A percentile compares a stretch with the other conserved stretches of the same genome.
These are phyloP conservation scores for Venturia effusa DNA, from an alignment of 2,329 filamentous ascomycete species.

Conservation along the genomic window DNA sequence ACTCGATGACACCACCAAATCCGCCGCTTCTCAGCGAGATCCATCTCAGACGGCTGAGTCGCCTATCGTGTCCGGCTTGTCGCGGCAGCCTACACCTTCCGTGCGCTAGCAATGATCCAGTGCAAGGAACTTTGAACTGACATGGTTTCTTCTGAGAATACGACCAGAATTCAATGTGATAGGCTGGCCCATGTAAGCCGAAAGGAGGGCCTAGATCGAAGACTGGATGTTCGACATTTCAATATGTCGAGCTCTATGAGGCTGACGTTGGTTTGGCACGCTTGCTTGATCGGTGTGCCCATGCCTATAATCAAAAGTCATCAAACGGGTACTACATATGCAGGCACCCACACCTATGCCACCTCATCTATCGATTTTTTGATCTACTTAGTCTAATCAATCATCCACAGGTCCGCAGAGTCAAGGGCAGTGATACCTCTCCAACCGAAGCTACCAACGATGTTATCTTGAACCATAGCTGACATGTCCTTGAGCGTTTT, in stretches of 20 bases:
- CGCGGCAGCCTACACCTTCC: not conserved
- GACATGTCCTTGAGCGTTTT: not conserved
- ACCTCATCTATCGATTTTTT: not conserved
- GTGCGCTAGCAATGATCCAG: not conserved
- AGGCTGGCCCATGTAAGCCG: not conserved
- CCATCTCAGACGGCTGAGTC: no score
- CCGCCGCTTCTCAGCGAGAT: no score
- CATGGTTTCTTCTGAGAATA: not conserved
- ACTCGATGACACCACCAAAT: no score
- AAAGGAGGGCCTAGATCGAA: not conserved
- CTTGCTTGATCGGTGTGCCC: not conserved
- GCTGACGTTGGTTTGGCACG: not conserved
- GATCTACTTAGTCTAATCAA: not conserved
- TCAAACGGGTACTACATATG: not conserved
- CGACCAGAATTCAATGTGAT: not conserved
- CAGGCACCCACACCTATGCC: not conserved
- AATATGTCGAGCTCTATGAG: not conserved
- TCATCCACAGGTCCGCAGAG: not conserved
- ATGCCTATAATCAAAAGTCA: not conserved
- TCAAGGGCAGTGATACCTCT: not conserved
- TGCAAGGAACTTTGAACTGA: not conserved
- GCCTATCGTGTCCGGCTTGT: not conserved
- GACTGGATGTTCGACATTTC: not conserved
- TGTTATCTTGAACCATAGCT: not conserved
- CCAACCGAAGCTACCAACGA: not conserved